Percentiles rank a stretch among this genome's conserved stretches.
These are phyloP conservation scores for Thraustochytrium sp. DNA, from an alignment of 352 stramenopile species.

Conservation along the genomic window DNA sequence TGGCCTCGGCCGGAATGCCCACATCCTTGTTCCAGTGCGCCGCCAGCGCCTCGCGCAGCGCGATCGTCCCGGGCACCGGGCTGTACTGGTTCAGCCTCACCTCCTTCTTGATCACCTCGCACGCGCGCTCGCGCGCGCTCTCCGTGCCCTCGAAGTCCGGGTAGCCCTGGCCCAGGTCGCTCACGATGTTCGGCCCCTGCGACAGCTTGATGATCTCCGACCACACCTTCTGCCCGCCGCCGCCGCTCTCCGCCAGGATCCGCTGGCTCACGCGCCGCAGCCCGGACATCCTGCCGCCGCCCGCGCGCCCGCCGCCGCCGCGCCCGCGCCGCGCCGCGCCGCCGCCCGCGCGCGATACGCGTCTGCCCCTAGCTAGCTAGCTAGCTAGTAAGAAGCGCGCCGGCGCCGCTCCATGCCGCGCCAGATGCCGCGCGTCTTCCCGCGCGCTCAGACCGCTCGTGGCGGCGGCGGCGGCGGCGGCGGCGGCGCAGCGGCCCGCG, in stretches of 20 bases:
- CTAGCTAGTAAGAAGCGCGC: too few relatives aligned
- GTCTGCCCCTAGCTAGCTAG: too few relatives aligned
- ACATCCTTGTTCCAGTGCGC: slow-evolving; percentile 81
- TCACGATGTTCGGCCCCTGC: slow-evolving; percentile 19
- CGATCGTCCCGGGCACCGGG: slow-evolving; percentile 74
- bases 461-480: too few relatives aligned
- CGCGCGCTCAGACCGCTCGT: too few relatives aligned
- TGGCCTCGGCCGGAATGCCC: slow-evolving; percentile 59
- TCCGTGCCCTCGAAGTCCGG: slow-evolving; percentile 58
- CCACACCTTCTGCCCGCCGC: slow-evolving; percentile 17
- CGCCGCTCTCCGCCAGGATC: background rate
- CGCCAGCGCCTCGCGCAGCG: slow-evolving; percentile 72
- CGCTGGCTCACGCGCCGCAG: slow-evolving; percentile 5
- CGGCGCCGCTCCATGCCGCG: too few relatives aligned
- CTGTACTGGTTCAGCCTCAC: slow-evolving; percentile 76
- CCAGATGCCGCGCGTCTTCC: too few relatives aligned
- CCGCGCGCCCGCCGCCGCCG: too few relatives aligned
- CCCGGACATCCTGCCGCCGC: slow-evolving; percentile 1
- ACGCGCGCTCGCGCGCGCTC: slow-evolving; percentile 51
- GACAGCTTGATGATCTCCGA: slow-evolving; percentile 37
- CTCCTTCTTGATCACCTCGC: background rate
- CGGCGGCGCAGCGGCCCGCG: too few relatives aligned
- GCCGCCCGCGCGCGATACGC: too few relatives aligned
- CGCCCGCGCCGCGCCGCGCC: too few relatives aligned
- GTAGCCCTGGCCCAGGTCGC: slow-evolving; percentile 80